Evolutionary conservation across 2,329 filamentous ascomycete species (phyloP).

Genomic region (Xylariaceae sp.): DNA sequence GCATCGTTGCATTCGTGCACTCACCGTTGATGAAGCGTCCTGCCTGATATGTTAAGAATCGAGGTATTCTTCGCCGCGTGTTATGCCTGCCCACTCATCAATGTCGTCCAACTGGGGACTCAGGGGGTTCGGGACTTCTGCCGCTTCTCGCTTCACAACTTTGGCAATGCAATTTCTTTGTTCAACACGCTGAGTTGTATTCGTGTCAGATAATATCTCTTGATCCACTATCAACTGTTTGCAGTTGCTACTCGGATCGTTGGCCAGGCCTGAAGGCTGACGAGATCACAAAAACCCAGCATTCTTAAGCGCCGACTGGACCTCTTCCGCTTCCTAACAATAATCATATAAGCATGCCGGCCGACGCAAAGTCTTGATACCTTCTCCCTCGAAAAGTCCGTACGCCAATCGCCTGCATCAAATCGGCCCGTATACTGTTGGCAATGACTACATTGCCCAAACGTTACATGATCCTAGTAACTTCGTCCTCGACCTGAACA

Average conservation of each 20-base stretch:
- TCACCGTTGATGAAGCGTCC: background rate
- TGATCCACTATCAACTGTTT: too few species aligned
- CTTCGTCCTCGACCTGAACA: constrained; percentile 79
- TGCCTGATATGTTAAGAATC: too few species aligned
- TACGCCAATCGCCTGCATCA: constrained; percentile 13
- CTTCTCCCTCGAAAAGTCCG: constrained; percentile 13
- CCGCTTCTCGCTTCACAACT: too few species aligned
- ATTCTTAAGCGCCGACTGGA: constrained; percentile 34
- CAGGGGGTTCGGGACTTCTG: too few species aligned
- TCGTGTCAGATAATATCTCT: background rate
- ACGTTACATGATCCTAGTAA: constrained; percentile 81
- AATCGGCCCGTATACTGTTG: constrained; percentile 11
- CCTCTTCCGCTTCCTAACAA: constrained; percentile 28
- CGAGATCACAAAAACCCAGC: constrained; percentile 35
- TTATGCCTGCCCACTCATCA: too few species aligned
- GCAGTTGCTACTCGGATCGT: too few species aligned
- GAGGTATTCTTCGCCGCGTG: too few species aligned
- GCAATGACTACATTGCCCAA: constrained; percentile 24
- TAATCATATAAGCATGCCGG: constrained; percentile 26
- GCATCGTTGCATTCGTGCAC: background rate
- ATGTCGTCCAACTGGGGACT: too few species aligned
- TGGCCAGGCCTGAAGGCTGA: too few species aligned
- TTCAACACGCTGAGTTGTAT: background rate
- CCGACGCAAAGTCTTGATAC: constrained; percentile 18
- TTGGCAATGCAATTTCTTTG: too few species aligned